These are phyloP conservation scores for Acorus calamus DNA, from an alignment of 106 monocot genomes.

Conservation along the genomic window DNA sequence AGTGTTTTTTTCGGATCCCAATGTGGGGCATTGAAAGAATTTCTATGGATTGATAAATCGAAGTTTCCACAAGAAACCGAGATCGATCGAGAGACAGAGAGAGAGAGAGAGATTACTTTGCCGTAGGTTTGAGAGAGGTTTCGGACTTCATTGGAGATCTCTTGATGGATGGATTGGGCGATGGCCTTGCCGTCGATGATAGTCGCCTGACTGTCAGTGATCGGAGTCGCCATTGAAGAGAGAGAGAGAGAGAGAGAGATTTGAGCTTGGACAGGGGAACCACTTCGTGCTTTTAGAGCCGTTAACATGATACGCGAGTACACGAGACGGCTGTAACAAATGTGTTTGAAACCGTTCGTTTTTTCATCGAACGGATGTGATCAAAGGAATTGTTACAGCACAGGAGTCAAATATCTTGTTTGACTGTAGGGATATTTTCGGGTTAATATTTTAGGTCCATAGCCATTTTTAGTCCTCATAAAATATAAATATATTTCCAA, in stretches of 20 bases:
- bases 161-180: conserved; percentile 60
- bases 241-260: conserved; percentile 1
- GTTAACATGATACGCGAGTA: neutral
- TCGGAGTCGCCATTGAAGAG: neutral
- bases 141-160: conserved; percentile 68
- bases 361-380: too few relatives aligned
- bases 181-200: conserved; percentile 93
- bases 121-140: conserved; percentile 33
- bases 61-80: too few relatives aligned
- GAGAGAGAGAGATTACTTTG: conserved; percentile 13
- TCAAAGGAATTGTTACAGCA: too few relatives aligned
- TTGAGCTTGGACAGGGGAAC: neutral
- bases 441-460: too few relatives aligned
- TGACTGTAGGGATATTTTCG: too few relatives aligned
- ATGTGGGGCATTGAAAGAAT: neutral
- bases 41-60: neutral
- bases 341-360: too few relatives aligned
- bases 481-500: too few relatives aligned
- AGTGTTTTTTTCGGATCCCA: neutral
- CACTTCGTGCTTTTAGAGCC: neutral
- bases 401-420: too few relatives aligned
- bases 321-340: neutral
- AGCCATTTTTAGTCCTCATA: too few relatives aligned
- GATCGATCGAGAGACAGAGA: neutral
- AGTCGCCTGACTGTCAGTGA: conserved; percentile 23